Percentiles rank a stretch among this genome's conserved stretches.
Evolutionary conservation across 2,329 filamentous ascomycete species (phyloP).

Genomic region (Fusarium fujikuroi): DNA sequence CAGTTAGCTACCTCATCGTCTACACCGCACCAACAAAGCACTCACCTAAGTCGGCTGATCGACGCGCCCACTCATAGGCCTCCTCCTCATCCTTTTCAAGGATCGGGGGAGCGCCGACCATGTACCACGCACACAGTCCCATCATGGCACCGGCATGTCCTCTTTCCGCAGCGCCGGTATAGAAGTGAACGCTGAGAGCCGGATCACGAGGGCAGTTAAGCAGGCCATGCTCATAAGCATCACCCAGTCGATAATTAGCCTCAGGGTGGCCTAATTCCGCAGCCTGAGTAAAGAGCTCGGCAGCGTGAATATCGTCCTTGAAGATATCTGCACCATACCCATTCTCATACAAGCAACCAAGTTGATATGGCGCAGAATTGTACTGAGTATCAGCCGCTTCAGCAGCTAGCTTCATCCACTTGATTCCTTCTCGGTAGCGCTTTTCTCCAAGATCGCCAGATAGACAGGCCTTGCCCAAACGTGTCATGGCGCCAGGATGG

Average conservation of each 20-base stretch:
- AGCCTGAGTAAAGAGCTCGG: constrained; percentile 92
- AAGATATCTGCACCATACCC: constrained; percentile 97
- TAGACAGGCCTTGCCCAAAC: constrained; percentile 89
- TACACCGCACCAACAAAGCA: constrained; percentile 31
- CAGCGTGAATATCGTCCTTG: constrained; percentile 88
- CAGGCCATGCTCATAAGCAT: constrained; percentile 93
- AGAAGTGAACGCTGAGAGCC: constrained; percentile 95
- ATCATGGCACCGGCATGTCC: constrained; percentile 93
- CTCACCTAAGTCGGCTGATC: constrained; percentile 86
- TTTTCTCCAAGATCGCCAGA: constrained; percentile 89
- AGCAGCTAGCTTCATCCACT: constrained; percentile 94
- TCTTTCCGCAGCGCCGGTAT: constrained; percentile 88
- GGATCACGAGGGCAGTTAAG: constrained; percentile 90
- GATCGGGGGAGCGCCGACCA: constrained; percentile 91
- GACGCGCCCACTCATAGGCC: constrained; percentile 94
- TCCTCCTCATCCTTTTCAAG: constrained; percentile 95
- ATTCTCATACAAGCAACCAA: constrained; percentile 87
- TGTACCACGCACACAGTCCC: constrained; percentile 98
- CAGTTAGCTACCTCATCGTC: constrained; percentile 22
- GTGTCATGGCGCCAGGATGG: constrained; percentile 93
- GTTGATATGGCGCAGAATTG: constrained; percentile 90
- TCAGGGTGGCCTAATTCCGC: constrained; percentile 91
- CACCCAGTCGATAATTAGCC: constrained; percentile 89
- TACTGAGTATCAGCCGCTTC: constrained; percentile 93
- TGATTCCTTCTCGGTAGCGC: constrained; percentile 89